Evolutionary conservation across 192 early-diverging fungal species (phyloP).

Genomic region (Polychytrium aggregatum): DNA sequence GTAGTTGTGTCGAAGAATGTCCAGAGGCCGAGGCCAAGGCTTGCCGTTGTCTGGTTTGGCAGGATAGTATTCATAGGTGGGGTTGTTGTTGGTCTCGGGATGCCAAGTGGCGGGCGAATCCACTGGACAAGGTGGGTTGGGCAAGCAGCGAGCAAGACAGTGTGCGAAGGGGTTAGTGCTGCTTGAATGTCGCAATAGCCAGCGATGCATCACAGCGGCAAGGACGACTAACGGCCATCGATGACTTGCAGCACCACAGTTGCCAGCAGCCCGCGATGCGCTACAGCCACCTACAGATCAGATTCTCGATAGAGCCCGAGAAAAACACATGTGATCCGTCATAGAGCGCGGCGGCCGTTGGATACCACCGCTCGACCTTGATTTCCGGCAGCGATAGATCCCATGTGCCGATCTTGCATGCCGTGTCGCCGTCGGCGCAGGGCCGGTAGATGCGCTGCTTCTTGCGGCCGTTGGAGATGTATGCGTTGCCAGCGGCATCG

Average conservation of each 20-base stretch:
- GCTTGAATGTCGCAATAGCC: too few relatives aligned
- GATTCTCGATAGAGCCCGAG: conserved; percentile 13
- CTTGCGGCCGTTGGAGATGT: conserved; percentile 10
- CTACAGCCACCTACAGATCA: too few relatives aligned
- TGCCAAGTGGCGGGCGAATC: too few relatives aligned
- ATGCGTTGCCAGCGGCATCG: background rate
- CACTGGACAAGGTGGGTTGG: too few relatives aligned
- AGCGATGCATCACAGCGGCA: background rate
- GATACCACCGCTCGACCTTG: conserved; percentile 27
- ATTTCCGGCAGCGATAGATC: conserved; percentile 7
- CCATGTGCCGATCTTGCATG: conserved; percentile 8
- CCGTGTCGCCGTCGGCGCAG: background rate
- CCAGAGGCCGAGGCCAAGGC: conserved; percentile 4
- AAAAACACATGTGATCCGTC: conserved; percentile 9
- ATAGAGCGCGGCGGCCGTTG: conserved; percentile 18
- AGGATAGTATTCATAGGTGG: conserved; percentile 31
- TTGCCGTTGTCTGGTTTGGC: conserved; percentile 3
- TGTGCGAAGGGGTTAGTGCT: too few relatives aligned
- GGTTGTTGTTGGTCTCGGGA: conserved; percentile 16
- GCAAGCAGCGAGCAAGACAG: too few relatives aligned
- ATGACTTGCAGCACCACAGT: too few relatives aligned
- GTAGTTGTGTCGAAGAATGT: conserved; percentile 8
- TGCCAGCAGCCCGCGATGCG: too few relatives aligned
- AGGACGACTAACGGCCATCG: background rate
- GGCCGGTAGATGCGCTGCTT: conserved; percentile 7